These are phyloP conservation scores for Polyrhizophydium stewartii DNA, from an alignment of 371 early-diverging fungal genomes.

Conservation along the genomic window DNA sequence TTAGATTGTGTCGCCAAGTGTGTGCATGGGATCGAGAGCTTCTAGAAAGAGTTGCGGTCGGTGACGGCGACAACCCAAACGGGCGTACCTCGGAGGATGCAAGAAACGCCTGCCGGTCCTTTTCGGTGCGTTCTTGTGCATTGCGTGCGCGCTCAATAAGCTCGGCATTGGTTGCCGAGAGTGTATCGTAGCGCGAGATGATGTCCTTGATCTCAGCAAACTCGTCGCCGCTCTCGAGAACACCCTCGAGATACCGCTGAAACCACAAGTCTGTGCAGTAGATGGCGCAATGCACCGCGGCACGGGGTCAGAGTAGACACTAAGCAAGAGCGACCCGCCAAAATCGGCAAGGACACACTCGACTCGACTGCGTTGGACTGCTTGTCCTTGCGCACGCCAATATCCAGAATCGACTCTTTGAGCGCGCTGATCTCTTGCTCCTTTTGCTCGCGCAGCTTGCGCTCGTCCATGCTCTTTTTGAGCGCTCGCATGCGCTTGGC, in stretches of 20 bases:
- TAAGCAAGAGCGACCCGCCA: no score
- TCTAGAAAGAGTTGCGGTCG: no score
- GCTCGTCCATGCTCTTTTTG: conserved; percentile 50
- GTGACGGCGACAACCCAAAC: no score
- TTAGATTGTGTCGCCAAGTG: no score
- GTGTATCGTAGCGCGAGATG: conserved; percentile 46
- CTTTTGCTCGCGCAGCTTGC: conserved; percentile 43
- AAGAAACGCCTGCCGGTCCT: conserved; percentile 30
- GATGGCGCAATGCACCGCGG: no score
- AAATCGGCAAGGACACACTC: conserved; percentile 18
- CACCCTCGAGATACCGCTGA: conserved; percentile 47
- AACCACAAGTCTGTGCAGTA: conserved; percentile 34
- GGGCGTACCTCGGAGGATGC: conserved; percentile 38
- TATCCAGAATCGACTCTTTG: conserved; percentile 22
- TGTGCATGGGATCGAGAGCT: no score
- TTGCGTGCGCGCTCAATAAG: conserved; percentile 41
- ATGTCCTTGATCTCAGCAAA: conserved; percentile 55
- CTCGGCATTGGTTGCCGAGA: conserved; percentile 51
- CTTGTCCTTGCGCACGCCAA: conserved; percentile 25
- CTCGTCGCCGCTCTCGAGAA: conserved; percentile 42
- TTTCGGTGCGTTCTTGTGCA: conserved; percentile 47
- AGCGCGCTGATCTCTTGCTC: conserved; percentile 37
- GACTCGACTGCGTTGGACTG: conserved; percentile 39
- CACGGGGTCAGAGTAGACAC: no score
- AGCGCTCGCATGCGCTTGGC: conserved; percentile 49